Evolutionary conservation across 192 early-diverging fungal genomes (phyloP).

Genomic region (Coemansia sp.): DNA sequence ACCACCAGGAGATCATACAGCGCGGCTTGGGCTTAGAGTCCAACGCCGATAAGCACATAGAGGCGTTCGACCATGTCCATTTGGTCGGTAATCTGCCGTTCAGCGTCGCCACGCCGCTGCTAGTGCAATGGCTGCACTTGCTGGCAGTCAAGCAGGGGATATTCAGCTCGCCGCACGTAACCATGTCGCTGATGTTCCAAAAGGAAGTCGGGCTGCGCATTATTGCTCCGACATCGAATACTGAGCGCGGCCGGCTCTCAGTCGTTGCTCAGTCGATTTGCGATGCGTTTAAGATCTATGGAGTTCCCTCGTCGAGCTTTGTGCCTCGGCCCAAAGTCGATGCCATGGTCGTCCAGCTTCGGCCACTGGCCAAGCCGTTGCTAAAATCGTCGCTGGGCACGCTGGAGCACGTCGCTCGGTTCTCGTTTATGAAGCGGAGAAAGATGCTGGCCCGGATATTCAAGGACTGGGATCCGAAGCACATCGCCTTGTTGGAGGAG

Average conservation of each 20-base stretch:
- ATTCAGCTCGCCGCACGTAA: slow-evolving; percentile 56
- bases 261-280: slow-evolving; percentile 75
- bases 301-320: slow-evolving; percentile 65
- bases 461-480: slow-evolving; percentile 56
- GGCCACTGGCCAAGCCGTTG: slow-evolving; percentile 52
- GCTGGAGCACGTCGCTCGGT: slow-evolving; percentile 65
- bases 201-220: slow-evolving; percentile 77
- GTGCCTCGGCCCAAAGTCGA: slow-evolving; percentile 80
- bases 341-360: slow-evolving; percentile 72
- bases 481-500: slow-evolving; percentile 53
- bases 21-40: slow-evolving; percentile 20
- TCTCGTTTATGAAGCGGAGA: slow-evolving; percentile 69
- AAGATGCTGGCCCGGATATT: slow-evolving; percentile 68
- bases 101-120: slow-evolving; percentile 70
- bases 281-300: slow-evolving; percentile 64
- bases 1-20: slow-evolving; percentile 60
- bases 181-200: slow-evolving; percentile 87
- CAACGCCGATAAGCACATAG: slow-evolving; percentile 11
- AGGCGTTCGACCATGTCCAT: slow-evolving; percentile 53
- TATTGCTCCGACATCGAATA: slow-evolving; percentile 55
- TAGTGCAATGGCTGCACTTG: slow-evolving; percentile 74
- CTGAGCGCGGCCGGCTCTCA: slow-evolving; percentile 66
- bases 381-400: slow-evolving; percentile 56
- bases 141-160: slow-evolving; percentile 61
- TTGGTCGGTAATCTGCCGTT: slow-evolving; percentile 84